Evolutionary conservation across 371 early-diverging fungal species (phyloP).

Genomic region (Mucor racemosus): DNA sequence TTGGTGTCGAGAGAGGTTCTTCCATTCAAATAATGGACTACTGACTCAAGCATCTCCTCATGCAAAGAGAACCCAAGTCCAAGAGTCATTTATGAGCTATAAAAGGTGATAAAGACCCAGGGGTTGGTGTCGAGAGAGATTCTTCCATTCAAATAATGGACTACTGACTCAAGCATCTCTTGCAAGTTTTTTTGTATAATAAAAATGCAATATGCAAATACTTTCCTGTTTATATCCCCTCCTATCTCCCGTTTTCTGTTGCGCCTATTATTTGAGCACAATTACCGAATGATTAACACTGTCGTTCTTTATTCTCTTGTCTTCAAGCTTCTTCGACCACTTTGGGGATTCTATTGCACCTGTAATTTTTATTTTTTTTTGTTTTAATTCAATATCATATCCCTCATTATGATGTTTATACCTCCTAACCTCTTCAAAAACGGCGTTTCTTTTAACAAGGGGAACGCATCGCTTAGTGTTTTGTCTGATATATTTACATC

Average conservation of each 20-base stretch:
- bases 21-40: conserved; percentile 4
- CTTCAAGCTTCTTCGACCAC: no score
- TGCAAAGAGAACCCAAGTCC: conserved; percentile 3
- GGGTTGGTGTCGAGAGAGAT: conserved; percentile 25
- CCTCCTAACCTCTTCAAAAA: no score
- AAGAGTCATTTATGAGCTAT: neutral
- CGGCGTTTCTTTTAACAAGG: no score
- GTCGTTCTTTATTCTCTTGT: no score
- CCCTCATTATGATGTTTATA: no score
- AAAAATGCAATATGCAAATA: conserved; percentile 16
- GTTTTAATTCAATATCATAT: no score
- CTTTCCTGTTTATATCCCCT: conserved; percentile 7
- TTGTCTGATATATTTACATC: no score
- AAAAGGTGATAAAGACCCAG: neutral
- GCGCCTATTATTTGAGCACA: neutral
- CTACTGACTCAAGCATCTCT: conserved; percentile 29
- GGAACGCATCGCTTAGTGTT: no score
- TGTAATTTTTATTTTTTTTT: no score
- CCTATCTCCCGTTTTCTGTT: neutral
- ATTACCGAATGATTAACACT: no score
- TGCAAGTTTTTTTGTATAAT: conserved; percentile 20
- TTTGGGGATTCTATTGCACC: no score
- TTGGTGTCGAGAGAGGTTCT: conserved; percentile 25
- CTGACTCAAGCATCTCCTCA: conserved; percentile 4
- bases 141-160: conserved; percentile 18